Conservation (phyloP, 2,329 filamentous ascomycete genomes). For the Teratosphaeria viscida region DNA sequence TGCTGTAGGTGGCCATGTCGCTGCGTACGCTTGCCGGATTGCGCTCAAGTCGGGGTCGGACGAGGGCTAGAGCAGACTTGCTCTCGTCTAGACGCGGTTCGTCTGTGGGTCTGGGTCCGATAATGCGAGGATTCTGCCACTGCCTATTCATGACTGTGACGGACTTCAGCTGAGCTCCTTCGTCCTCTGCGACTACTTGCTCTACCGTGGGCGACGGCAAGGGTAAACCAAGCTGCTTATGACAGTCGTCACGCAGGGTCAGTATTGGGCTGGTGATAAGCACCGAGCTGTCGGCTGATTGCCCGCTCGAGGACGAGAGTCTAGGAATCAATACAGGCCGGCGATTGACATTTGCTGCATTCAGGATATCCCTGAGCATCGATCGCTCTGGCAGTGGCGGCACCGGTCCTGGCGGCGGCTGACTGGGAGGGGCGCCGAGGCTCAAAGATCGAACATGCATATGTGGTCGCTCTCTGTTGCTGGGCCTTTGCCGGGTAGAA, state of each 20-base stretch:
- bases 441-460: slow-evolving; percentile 25
- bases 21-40: slow-evolving; percentile 15
- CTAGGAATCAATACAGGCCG: slow-evolving; percentile 24
- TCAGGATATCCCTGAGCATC: slow-evolving; percentile 3
- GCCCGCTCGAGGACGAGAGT: slow-evolving; percentile 29
- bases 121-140: slow-evolving; percentile 24
- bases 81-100: not conserved
- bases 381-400: slow-evolving; percentile 32
- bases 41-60: slow-evolving; percentile 16
- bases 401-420: slow-evolving; percentile 31
- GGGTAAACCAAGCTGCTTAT: slow-evolving; percentile 5
- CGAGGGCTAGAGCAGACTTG: slow-evolving; percentile 3
- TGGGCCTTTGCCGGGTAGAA: slow-evolving; percentile 8
- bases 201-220: slow-evolving; percentile 17
- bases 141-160: slow-evolving; percentile 24
- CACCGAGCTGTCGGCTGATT: slow-evolving; percentile 32
- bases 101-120: slow-evolving; percentile 20
- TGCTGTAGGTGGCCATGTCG: slow-evolving; percentile 19
- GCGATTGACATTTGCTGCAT: slow-evolving; percentile 3
- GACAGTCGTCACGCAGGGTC: slow-evolving; percentile 6
- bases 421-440: slow-evolving; percentile 25
- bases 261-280: slow-evolving; percentile 29
- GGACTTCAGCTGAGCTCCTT: slow-evolving; percentile 24
- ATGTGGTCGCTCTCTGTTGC: slow-evolving; percentile 8
- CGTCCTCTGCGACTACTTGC: slow-evolving; percentile 16